Base-by-base conservation (phyloP, 116 monocot genomes). In the Dioscorea cayenensis region DNA sequence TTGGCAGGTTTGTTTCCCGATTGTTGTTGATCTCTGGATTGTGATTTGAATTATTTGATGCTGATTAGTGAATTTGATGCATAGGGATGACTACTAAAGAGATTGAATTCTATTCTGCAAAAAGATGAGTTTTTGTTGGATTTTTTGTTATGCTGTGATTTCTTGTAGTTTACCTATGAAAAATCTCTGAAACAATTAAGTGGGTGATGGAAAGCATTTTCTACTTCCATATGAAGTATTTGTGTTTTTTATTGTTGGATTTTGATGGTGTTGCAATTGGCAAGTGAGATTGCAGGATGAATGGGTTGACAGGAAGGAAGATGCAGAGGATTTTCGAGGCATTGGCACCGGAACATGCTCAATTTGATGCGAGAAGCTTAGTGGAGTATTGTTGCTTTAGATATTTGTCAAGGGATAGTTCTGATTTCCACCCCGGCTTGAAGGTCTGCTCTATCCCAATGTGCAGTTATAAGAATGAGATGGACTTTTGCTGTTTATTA, bases 381-480 rank as follows among this genome's bases (percentile, higher is more conserved):
- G 84, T 96, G 72, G 96, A 96, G 77, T 96, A 96, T 76, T 87
- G 90, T 65, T 96, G 92, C 77, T 96, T 96, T 83, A 77, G 96
- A 58, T 96, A 81, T 66, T 77, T 96, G 49, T 92, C 90, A 18
- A 87, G 82, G 77, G 90, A 96, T 72, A 87, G 73, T 71, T 92
- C 90, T 66, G 75, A 88, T 52, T 81, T 96, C 52, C 90, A 92
- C 76, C 88, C 90, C 48, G 84, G 75, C 70, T 77, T 96, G 81
- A 90, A 96, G 96, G 96, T 96, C 49, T 71, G 29, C 7, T 55
- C 4, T n/a, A 2, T 18, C 3, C 17, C 5, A 5, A 55, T 5
- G 17, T 5, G 1, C 3, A 18, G 14, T 55, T 12, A 43, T 43
- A 43, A 43, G 43, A 43, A 43, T 43, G 43, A 43, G 7, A 10